A percentile compares a stretch with the other conserved stretches of the same genome.
Conservation (phyloP, 2,329 filamentous ascomycete species). For the Microdochium trichocladiopsis region DNA sequence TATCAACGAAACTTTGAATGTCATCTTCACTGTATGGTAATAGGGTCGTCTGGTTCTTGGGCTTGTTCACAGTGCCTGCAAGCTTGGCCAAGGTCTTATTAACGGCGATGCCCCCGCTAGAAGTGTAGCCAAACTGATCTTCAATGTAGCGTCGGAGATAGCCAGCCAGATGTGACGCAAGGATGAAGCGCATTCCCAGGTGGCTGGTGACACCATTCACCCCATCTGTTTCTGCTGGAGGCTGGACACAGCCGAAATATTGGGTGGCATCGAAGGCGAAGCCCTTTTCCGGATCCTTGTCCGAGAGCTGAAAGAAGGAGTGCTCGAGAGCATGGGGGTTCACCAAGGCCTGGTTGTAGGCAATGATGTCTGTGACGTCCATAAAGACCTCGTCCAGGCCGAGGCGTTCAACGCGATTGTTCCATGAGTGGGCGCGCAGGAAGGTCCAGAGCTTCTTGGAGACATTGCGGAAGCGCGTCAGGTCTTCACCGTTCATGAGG, state of each 20-base stretch:
- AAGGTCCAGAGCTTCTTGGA: slow-evolving; percentile 76
- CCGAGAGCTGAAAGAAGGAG: slow-evolving; percentile 76
- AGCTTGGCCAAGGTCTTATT: slow-evolving; percentile 85
- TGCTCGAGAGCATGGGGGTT: slow-evolving; percentile 56
- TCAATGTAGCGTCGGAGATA: slow-evolving; percentile 69
- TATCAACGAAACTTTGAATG: slow-evolving; percentile 64
- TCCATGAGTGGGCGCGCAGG: slow-evolving; percentile 70
- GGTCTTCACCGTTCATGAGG: slow-evolving; percentile 79
- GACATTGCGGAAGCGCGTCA: slow-evolving; percentile 76
- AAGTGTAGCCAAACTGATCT: slow-evolving; percentile 73
- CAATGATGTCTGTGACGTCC: slow-evolving; percentile 80
- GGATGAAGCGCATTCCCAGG: slow-evolving; percentile 54
- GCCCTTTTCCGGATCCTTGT: slow-evolving; percentile 67
- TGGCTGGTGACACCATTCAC: slow-evolving; percentile 22
- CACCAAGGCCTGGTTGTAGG: slow-evolving; percentile 69
- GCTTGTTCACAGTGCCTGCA: slow-evolving; percentile 78
- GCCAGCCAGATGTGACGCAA: slow-evolving; percentile 76
- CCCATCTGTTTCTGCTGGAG: slow-evolving; percentile 2
- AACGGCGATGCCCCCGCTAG: slow-evolving; percentile 80
- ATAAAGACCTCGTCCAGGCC: slow-evolving; percentile 87
- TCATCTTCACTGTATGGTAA: slow-evolving; percentile 55
- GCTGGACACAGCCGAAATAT: slow-evolving; percentile 54
- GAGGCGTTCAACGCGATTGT: slow-evolving; percentile 67
- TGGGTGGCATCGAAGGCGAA: slow-evolving; percentile 70
- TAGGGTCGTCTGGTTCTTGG: slow-evolving; percentile 78